Conservation (phyloP, 345 rosid species). For the Populus euphratica region DNA sequence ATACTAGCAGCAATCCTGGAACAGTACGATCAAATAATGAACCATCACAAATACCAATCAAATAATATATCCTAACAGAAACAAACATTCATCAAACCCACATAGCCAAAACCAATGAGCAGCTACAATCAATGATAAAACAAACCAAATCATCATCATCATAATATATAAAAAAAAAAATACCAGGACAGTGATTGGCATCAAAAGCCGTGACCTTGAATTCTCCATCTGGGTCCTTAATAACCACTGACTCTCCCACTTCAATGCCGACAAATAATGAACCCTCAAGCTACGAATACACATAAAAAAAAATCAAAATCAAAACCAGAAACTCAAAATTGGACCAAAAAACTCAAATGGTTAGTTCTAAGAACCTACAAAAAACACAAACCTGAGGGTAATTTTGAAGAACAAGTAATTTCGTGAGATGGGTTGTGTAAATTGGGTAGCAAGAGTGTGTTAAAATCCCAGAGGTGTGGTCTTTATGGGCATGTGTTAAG, state of each 20-base stretch:
- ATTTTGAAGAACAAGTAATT: slow-evolving; percentile 52
- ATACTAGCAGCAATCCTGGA: no score
- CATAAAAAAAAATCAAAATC: neutral
- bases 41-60: no score
- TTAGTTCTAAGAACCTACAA: neutral
- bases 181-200: slow-evolving; percentile 87
- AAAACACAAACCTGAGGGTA: slow-evolving; percentile 46
- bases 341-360: neutral
- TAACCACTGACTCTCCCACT: slow-evolving; percentile 47
- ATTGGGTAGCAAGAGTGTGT: slow-evolving; percentile 52
- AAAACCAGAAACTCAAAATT: neutral
- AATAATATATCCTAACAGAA: neutral
- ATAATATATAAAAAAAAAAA: neutral
- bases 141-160: neutral
- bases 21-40: no score
- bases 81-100: neutral
- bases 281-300: slow-evolving; percentile 46
- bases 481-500: slow-evolving; percentile 80
- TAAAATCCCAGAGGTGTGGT: slow-evolving; percentile 62
- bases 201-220: slow-evolving; percentile 69
- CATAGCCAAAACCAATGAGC: neutral
- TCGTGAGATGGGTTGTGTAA: slow-evolving; percentile 62
- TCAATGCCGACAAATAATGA: slow-evolving; percentile 60
- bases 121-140: no score
- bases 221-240: slow-evolving; percentile 59